Percentiles rank a stretch among this genome's conserved stretches.
phyloP scores from a whole-genome alignment of 306 rosid genomes.

The Quercus rubra region DNA sequence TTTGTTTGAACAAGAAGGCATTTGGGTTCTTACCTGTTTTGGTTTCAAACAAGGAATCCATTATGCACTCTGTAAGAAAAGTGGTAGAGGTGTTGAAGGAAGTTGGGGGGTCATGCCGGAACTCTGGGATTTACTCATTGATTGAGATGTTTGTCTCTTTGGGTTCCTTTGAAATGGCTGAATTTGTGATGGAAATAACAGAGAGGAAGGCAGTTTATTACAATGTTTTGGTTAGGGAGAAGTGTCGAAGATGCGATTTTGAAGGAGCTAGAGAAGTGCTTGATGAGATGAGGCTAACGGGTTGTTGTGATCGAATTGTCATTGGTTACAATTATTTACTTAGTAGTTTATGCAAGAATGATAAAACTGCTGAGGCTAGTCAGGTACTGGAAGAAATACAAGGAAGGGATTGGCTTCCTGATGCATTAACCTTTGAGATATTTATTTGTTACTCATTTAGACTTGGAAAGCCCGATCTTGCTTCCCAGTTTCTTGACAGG shows the following conservation, averaged over 20 bases:
- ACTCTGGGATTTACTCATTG: slow-evolving; percentile 54
- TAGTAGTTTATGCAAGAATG: slow-evolving; percentile 48
- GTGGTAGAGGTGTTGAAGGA: slow-evolving; percentile 40
- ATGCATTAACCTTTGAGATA: slow-evolving; percentile 49
- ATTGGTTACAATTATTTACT: slow-evolving; percentile 43
- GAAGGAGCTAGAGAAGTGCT: slow-evolving; percentile 45
- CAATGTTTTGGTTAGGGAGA: slow-evolving; percentile 45
- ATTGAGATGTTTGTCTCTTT: slow-evolving; percentile 46
- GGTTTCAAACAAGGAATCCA: slow-evolving; percentile 22
- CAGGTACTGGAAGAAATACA: slow-evolving; percentile 44
- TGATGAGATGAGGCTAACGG: slow-evolving; percentile 48
- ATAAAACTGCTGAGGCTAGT: slow-evolving; percentile 40
- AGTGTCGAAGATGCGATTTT: slow-evolving; percentile 47
- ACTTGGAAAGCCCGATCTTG: slow-evolving; percentile 36
- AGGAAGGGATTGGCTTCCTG: slow-evolving; percentile 32
- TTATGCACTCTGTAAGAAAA: slow-evolving; percentile 31
- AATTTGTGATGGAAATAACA: slow-evolving; percentile 41
- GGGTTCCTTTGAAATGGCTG: slow-evolving; percentile 44
- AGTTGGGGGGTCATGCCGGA: slow-evolving; percentile 58
- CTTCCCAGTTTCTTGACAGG: slow-evolving; percentile 41
- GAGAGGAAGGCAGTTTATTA: slow-evolving; percentile 41
- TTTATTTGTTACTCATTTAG: slow-evolving; percentile 43
- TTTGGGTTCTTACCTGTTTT: slow-evolving; percentile 53
- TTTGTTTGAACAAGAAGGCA: slow-evolving; percentile 37
- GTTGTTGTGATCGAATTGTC: slow-evolving; percentile 34